Conservation (phyloP, 2,329 filamentous ascomycete species). For the Neophaeococcomyces mojaviensis region DNA sequence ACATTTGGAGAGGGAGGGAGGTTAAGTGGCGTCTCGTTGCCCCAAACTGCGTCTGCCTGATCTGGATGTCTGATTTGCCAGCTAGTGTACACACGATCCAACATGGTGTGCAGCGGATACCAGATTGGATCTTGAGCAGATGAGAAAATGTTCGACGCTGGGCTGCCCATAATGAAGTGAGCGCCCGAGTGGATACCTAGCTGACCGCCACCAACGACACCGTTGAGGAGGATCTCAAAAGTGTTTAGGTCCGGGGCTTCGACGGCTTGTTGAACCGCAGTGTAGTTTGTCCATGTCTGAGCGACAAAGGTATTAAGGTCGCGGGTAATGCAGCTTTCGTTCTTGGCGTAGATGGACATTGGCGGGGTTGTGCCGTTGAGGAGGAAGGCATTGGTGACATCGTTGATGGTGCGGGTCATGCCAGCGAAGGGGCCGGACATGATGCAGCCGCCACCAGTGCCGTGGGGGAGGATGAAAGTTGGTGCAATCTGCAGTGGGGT, state of each 20-base stretch:
- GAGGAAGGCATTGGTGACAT: conserved; percentile 15
- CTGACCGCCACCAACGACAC: conserved; percentile 16
- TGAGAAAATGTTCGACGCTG: conserved; percentile 20
- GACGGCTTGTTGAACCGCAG: conserved; percentile 13
- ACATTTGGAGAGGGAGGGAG: conserved; percentile 21
- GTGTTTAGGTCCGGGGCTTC: conserved; percentile 12
- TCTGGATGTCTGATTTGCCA: conserved; percentile 23
- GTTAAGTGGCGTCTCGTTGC: conserved; percentile 22
- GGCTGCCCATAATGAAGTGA: conserved; percentile 22
- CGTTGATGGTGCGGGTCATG: conserved; percentile 18
- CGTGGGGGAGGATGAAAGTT: conserved; percentile 19
- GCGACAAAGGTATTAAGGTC: conserved; percentile 22
- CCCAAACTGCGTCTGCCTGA: conserved; percentile 12
- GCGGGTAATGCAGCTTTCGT: conserved; percentile 21
- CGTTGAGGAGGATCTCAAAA: conserved; percentile 19
- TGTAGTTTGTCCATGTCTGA: conserved; percentile 19
- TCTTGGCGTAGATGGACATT: conserved; percentile 17
- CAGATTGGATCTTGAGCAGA: conserved; percentile 23
- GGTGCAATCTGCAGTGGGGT: conserved; percentile 15
- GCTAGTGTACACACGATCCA: conserved; percentile 22
- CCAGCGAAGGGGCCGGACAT: conserved; percentile 23
- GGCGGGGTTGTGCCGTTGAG: conserved; percentile 19
- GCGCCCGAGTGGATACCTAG: conserved; percentile 23
- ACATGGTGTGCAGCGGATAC: conserved; percentile 21
- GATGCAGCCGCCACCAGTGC: conserved; percentile 24